A percentile compares a stretch with the other conserved stretches of the same genome.
These are phyloP conservation scores for Phytophthora uliginosa DNA, from an alignment of 352 stramenopile species.

Conservation along the genomic window DNA sequence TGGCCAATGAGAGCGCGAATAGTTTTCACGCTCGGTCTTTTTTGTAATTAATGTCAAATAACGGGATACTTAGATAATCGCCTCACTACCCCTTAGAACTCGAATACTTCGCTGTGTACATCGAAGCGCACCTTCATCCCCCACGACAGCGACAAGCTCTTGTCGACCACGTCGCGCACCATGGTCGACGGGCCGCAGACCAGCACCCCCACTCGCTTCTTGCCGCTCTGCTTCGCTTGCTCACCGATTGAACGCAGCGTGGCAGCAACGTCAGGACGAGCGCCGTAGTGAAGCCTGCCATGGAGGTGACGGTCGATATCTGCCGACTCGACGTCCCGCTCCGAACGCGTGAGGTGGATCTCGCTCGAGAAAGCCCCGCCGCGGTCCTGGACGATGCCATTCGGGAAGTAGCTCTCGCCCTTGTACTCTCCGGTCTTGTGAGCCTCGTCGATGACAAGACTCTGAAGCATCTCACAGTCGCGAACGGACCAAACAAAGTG, in stretches of 20 bases:
- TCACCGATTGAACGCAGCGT: slow-evolving; percentile 43
- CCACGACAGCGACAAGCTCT: slow-evolving; percentile 29
- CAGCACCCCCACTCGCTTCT: slow-evolving; percentile 50
- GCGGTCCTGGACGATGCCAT: slow-evolving; percentile 10
- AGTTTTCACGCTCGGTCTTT: no score
- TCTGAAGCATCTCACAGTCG: slow-evolving; percentile 44
- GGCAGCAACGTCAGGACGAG: slow-evolving; percentile 35
- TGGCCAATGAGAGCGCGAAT: no score
- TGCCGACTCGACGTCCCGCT: slow-evolving; percentile 37
- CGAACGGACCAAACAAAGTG: slow-evolving; percentile 62
- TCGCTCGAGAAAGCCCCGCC: slow-evolving; percentile 44
- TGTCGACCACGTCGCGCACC: slow-evolving; percentile 38
- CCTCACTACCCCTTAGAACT: slow-evolving; percentile 27
- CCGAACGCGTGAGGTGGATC: slow-evolving; percentile 43
- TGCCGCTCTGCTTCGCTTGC: slow-evolving; percentile 34
- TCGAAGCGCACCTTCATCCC: slow-evolving; percentile 51
- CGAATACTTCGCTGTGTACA: slow-evolving; percentile 48
- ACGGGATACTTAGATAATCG: not conserved
- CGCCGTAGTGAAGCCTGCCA: slow-evolving; percentile 27
- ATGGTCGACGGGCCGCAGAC: slow-evolving; percentile 50
- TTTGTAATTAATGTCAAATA: no score
- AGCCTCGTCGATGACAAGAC: slow-evolving; percentile 27
- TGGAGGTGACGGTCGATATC: slow-evolving; percentile 33
- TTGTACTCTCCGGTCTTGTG: slow-evolving; percentile 7
- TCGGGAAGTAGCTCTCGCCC: slow-evolving; percentile 32